These are phyloP conservation scores for Galerina sulciceps DNA, from an alignment of 768 basidiomycete genomes.

Conservation along the genomic window DNA sequence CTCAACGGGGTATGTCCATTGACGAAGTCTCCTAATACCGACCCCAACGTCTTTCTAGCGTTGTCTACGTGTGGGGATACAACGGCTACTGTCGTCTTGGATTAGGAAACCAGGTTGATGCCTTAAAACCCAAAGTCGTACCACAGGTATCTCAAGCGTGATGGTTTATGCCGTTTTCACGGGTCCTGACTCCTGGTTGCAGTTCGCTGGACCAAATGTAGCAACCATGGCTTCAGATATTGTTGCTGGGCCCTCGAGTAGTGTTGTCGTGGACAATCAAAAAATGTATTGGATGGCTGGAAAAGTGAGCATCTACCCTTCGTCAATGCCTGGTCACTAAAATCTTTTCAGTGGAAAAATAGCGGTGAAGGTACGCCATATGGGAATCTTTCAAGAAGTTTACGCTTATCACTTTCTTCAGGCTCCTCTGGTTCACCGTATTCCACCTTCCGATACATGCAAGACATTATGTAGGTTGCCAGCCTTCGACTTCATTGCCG, in stretches of 20 bases:
- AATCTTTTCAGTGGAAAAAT: constrained; percentile 77
- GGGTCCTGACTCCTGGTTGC: neutral
- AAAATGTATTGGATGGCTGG: constrained; percentile 90
- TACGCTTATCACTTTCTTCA: constrained; percentile 25
- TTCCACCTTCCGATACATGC: constrained; percentile 84
- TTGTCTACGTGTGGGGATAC: constrained; percentile 87
- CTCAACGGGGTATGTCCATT: constrained; percentile 62
- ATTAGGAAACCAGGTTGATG: constrained; percentile 83
- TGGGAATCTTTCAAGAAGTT: neutral
- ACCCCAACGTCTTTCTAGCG: constrained; percentile 36
- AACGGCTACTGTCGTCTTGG: constrained; percentile 93
- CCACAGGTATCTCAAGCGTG: constrained; percentile 59
- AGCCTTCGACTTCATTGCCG: neutral
- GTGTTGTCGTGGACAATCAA: constrained; percentile 83
- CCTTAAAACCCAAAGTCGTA: constrained; percentile 78
- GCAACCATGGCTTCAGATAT: constrained; percentile 66
- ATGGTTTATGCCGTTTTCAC: neutral
- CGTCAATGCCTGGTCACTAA: neutral
- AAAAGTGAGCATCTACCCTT: constrained; percentile 49
- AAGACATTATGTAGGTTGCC: constrained; percentile 74
- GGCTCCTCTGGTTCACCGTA: constrained; percentile 91
- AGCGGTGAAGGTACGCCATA: constrained; percentile 79
- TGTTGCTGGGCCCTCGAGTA: constrained; percentile 81
- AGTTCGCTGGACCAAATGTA: constrained; percentile 79
- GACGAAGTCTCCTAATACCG: neutral